Evolutionary conservation across 495 filamentous ascomycete species (phyloP), one percentile per base, ranked within the genome.

Genomic region (Barbatosphaeria neglecta): DNA sequence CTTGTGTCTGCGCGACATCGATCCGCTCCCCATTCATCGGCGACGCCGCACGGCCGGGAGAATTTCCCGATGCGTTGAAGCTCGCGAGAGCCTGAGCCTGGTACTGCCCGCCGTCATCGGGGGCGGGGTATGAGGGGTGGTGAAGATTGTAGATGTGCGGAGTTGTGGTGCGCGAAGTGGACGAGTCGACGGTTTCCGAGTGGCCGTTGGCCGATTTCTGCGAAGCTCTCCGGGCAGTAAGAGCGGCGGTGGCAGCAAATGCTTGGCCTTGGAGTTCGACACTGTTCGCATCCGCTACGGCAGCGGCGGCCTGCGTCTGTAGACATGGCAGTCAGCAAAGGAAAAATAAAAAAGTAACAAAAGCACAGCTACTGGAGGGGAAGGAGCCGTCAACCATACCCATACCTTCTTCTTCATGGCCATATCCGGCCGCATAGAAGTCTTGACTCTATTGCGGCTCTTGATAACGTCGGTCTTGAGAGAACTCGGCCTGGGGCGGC

Each of bases 381-480:
- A n/a, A n/a, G n/a, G n/a, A n/a, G n/a, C n/a, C 10, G 17, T 7
- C 6, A 9, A 20, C 17, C 17, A 20, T n/a, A 15, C 2, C 43
- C 53, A 35, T 57, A 90, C 90, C 79, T 95, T 97, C 65, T 89
- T 90, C 69, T 90, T 92, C 44, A 82, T 78, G 9, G 80, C 82
- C 54, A 87, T 83, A 6, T 85, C 87, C 1, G 74, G 68, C 23
- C 74, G 70, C 49, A 83, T 79, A 39, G 39, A 41, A 1, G 88
- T 92, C 73, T 97, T 97, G 42, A 97, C 90, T 45, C 92, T 81
- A 62, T 99, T 99, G 55, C 92, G 89, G 70, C 90, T 95, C 69
- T 99, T 99, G 69, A 99, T 99, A 49, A 97, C 89, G 72, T 99
- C 93, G 38, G 93, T 99, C 70, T 99, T 99, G 54, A 99, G 77